phyloP scores from a whole-genome alignment of 2,329 filamentous ascomycete species.

The Penicillium polonicum region DNA sequence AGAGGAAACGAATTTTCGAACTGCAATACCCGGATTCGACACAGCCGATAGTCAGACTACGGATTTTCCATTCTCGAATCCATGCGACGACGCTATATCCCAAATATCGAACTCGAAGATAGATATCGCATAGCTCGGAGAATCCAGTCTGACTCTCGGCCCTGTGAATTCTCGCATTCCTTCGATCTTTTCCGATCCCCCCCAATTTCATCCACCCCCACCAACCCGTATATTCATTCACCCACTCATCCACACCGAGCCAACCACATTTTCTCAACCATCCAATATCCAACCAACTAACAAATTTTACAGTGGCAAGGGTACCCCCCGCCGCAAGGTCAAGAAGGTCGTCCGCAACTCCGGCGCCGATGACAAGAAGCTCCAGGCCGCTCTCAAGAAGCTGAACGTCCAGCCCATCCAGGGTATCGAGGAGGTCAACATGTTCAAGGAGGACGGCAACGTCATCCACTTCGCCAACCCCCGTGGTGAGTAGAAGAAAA shows the following conservation, averaged over 20 bases:
- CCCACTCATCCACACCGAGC: background rate
- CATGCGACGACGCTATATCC: background rate
- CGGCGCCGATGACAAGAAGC: slow-evolving; percentile 99
- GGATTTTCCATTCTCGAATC: background rate
- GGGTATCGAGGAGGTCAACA: slow-evolving; percentile 99
- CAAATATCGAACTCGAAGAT: background rate
- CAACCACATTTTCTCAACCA: background rate
- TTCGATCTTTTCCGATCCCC: background rate
- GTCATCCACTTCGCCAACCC: slow-evolving; percentile 98
- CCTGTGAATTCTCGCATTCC: slow-evolving; percentile 1
- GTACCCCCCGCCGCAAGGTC: slow-evolving; percentile 93
- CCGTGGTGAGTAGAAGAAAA: slow-evolving; percentile 69
- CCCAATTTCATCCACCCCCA: background rate
- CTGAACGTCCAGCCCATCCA: slow-evolving; percentile 99
- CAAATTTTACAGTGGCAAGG: slow-evolving; percentile 72
- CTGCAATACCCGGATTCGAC: background rate
- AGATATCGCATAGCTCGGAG: background rate
- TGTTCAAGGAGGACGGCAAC: slow-evolving; percentile 99
- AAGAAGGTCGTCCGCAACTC: slow-evolving; percentile 95
- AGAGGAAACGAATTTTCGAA: slow-evolving; percentile 2
- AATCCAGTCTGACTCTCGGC: slow-evolving; percentile 1
- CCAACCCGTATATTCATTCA: background rate
- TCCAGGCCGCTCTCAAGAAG: slow-evolving; percentile 96
- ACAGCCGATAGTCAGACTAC: slow-evolving; percentile 1
- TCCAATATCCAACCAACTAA: background rate